Evolutionary conservation across 2,329 filamentous ascomycete genomes (phyloP), one percentile per base, ranked within the genome.

Genomic region (Fusarium coffeatum): DNA sequence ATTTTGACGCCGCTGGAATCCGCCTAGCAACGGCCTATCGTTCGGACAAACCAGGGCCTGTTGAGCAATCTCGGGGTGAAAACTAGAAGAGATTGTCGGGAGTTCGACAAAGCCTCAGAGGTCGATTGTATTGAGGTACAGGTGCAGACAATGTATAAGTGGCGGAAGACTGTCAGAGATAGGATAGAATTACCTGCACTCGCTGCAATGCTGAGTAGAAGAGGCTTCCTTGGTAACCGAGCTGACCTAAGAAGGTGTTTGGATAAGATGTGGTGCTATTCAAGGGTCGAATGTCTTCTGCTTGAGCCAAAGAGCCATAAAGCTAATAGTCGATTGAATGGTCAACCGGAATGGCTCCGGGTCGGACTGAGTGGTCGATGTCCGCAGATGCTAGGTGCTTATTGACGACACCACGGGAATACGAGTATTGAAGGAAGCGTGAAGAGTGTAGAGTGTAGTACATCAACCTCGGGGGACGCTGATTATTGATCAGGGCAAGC

Each of bases 401-500:
- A 40, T 66, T 66, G 47, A 25, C 18, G 32, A 60, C 37, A 34
- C 54, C 43, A 32, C 34, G 9, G 46, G 58, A 30, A 34, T 53
- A 20, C n/a, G 18, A 28, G 6, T n/a, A 15, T 25, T 9, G 34
- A 41, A 9, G 18, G 28, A 53, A 46, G 45, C 25, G 45, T 37
- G 50, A 51, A 25, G 28, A 57, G 40, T 23, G 15, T 27, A 51
- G 49, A 51, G 32, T 51, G 32, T 15, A 13, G 13, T 42, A 40
- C 7, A 41, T 25, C 34, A 37, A 37, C 34, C 34, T 37, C 34
- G 30, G 34, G n/a, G 20, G 27, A 9, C 18, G 49, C 53, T 18
- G 54, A 41, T 54, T 55, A 37, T 53, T 69, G 67, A 70, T 68
- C 62, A 70, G 49, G 58, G 63, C 54, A 41, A 55, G 30, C 30